Evolutionary conservation across 495 filamentous ascomycete species (phyloP).

Genomic region (Penicillium nucicola): DNA sequence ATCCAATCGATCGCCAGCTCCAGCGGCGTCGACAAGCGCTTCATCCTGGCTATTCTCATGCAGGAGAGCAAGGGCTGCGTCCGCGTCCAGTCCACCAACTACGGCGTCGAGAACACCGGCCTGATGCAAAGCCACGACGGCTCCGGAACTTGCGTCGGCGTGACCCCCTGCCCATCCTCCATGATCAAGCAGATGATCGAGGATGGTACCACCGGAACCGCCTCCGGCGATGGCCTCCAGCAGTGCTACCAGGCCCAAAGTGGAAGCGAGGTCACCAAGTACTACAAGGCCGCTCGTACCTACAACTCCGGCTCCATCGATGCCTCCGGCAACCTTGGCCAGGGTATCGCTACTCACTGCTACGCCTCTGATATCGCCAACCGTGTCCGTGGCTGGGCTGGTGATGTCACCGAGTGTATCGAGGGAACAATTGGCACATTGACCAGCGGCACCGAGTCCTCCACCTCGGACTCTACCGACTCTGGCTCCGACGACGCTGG

Average conservation of each 20-base stretch:
- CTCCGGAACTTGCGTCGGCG: constrained; percentile 37
- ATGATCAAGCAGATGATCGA: constrained; percentile 48
- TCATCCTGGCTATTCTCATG: constrained; percentile 56
- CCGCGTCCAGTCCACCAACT: constrained; percentile 45
- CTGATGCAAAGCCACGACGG: constrained; percentile 56
- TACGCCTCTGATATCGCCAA: constrained; percentile 58
- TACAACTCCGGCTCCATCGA: constrained; percentile 58
- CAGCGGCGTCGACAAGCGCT: constrained; percentile 49
- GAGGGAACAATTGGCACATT: constrained; percentile 9
- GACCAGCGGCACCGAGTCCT: constrained; percentile 2
- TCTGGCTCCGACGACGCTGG: constrained; percentile 6
- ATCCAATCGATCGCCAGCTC: constrained; percentile 36
- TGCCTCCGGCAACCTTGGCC: constrained; percentile 42
- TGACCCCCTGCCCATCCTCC: constrained; percentile 42
- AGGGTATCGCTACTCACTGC: constrained; percentile 51
- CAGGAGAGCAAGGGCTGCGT: constrained; percentile 60
- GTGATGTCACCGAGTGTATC: constrained; percentile 21
- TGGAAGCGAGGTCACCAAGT: constrained; percentile 30
- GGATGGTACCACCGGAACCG: constrained; percentile 43
- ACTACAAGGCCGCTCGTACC: constrained; percentile 50
- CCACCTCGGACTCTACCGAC: not conserved
- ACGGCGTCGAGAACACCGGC: constrained; percentile 49
- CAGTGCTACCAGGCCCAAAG: constrained; percentile 28
- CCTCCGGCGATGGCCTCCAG: constrained; percentile 40
- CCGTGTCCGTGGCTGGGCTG: constrained; percentile 50